A percentile compares a stretch with the other conserved stretches of the same genome.
Conservation (phyloP, 352 stramenopile genomes). For the Pythium rishiriense region DNA sequence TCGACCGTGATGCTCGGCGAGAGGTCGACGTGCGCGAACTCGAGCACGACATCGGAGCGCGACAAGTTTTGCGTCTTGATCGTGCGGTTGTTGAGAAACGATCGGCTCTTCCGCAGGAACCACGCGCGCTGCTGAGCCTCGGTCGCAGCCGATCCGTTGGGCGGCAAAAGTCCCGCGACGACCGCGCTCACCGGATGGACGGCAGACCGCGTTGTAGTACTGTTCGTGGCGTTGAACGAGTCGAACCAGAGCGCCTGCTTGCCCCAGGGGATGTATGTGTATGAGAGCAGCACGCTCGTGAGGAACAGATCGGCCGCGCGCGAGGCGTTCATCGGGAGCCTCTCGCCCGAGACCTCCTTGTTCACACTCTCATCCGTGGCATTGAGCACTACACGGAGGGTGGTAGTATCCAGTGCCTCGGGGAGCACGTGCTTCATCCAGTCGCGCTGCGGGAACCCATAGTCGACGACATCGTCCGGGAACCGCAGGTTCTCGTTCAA, state of each 20-base stretch:
- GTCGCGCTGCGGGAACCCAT: slow-evolving; percentile 16
- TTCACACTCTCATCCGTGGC: background rate
- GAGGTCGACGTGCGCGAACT: slow-evolving; percentile 9
- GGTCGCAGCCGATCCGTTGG: background rate
- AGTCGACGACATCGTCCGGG: slow-evolving; percentile 1
- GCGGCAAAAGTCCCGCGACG: slow-evolving; percentile 9
- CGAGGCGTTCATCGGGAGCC: slow-evolving; percentile 11
- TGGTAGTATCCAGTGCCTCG: background rate
- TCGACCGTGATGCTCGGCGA: slow-evolving; percentile 3
- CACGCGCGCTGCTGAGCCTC: slow-evolving; percentile 10
- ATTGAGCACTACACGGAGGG: slow-evolving; percentile 1
- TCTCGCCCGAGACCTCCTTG: background rate
- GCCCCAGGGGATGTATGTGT: slow-evolving; percentile 3
- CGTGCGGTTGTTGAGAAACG: background rate
- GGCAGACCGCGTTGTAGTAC: background rate
- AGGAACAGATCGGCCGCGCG: slow-evolving; percentile 11
- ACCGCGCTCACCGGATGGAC: background rate
- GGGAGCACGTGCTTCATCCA: slow-evolving; percentile 13
- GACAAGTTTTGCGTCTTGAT: slow-evolving; percentile 6
- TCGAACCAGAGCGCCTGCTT: slow-evolving; percentile 7
- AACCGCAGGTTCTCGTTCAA: background rate
- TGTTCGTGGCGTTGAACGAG: background rate
- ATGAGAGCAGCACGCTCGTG: slow-evolving; percentile 6
- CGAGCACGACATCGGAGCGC: slow-evolving; percentile 2
- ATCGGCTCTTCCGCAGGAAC: slow-evolving; percentile 2